Evolutionary conservation across 129 eudicot species (phyloP).

Genomic region (Chrysanthemum makinoi): DNA sequence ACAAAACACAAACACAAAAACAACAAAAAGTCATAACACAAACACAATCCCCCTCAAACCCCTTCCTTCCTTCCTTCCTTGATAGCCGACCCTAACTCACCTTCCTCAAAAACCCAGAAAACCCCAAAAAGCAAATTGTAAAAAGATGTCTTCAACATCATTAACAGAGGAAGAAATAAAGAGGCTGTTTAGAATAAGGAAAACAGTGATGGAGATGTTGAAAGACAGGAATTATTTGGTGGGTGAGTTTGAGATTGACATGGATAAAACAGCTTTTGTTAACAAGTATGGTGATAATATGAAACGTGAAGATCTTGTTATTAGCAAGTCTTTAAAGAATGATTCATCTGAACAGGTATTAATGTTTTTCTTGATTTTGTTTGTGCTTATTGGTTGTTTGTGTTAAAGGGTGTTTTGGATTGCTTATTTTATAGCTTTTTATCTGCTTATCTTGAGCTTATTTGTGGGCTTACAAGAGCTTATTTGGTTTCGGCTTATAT

Average conservation of each 20-base stretch:
- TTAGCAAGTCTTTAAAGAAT: constrained; percentile 48
- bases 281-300: constrained; percentile 73
- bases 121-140: background rate
- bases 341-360: constrained; percentile 71
- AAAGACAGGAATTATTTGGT: constrained; percentile 55
- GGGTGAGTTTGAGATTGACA: constrained; percentile 45
- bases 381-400: too few relatives aligned
- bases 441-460: too few relatives aligned
- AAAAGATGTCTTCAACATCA: constrained; percentile 34
- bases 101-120: too few relatives aligned
- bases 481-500: too few relatives aligned
- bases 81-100: too few relatives aligned
- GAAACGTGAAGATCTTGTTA: constrained; percentile 78
- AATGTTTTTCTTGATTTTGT: background rate
- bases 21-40: too few relatives aligned
- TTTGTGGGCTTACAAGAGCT: too few relatives aligned
- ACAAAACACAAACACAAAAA: too few relatives aligned
- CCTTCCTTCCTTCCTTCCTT: too few relatives aligned
- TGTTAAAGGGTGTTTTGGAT: too few relatives aligned
- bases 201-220: constrained; percentile 80
- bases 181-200: constrained; percentile 62
- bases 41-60: too few relatives aligned
- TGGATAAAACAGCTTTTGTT: constrained; percentile 62
- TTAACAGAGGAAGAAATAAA: constrained; percentile 67
- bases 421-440: too few relatives aligned